Base-by-base conservation (phyloP, 2,329 filamentous ascomycete genomes). In the Neocatenulostroma microsporum region DNA sequence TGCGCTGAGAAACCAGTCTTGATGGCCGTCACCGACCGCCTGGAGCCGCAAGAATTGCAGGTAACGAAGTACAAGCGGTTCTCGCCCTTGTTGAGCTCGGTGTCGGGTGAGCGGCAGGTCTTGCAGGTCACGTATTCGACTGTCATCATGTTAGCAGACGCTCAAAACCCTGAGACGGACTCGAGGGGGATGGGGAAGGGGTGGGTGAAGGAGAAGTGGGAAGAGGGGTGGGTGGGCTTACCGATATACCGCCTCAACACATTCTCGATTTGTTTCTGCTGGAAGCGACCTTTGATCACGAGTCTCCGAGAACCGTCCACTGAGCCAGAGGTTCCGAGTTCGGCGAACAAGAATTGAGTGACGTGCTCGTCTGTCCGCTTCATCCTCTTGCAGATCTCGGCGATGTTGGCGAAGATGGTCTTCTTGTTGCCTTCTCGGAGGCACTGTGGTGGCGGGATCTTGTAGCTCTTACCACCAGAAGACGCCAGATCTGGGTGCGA, bases 1-100 rank as follows among this genome's bases (percentile, higher is more conserved):
- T 96, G 91, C 66, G 91, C 91, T 58, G 88, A 93, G 87, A 98
- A 98, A 87, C 91, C 91, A 45, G 87, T 94, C 81, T 98, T 98
- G 82, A 98, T 98, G 52, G 91, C 88, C 43, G 86, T 86, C 62
- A 96, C 89, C 58, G 80, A 87, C 62, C 88, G 82, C 67, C 89
- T 60, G 30, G 66, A 70, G 38, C 68, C 69, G 52, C 70, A 73
- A 33, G 64, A 69, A 70, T 91, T 94, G 79, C 89, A 95, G 42
- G 88, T 95, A 61, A 98, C 87, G 73, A 96, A 98, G 73, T 94
- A 95, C 48, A 98, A 74, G 71, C 91, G 84, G 74, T 96, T 98
- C 70, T 98, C 91, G 67, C 89, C 91, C 74, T 96, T 96, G 78
- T 82, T 93, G 60, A 98, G 79, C 62, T 94, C 87, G 37, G 89